A percentile compares a stretch with the other conserved stretches of the same genome.
phyloP scores from a whole-genome alignment of 768 basidiomycete species.

The Podaxis sp. region DNA sequence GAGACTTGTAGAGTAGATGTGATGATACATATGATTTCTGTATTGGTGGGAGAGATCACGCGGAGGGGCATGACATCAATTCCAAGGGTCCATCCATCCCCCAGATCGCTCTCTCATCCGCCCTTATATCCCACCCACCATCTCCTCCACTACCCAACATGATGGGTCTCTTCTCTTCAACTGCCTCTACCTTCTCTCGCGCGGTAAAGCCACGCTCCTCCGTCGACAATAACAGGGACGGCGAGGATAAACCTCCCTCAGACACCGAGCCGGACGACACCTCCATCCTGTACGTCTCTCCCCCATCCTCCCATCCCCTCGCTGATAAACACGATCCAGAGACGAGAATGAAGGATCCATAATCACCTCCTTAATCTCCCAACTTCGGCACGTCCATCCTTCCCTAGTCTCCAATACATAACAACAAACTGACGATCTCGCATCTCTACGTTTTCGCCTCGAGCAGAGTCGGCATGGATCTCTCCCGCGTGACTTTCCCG shows the following conservation, averaged over 20 bases:
- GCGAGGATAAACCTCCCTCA: slow-evolving; percentile 70
- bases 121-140: neutral
- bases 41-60: slow-evolving; percentile 13
- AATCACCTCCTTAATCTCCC: slow-evolving; percentile 82
- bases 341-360: slow-evolving; percentile 95
- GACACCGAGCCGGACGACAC: slow-evolving; percentile 90
- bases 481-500: slow-evolving; percentile 90
- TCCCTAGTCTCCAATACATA: neutral
- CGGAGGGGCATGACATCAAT: slow-evolving; percentile 17
- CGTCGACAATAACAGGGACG: slow-evolving; percentile 42
- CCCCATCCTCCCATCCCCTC: neutral
- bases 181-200: slow-evolving; percentile 54
- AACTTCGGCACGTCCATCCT: slow-evolving; percentile 61
- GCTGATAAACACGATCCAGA: slow-evolving; percentile 43
- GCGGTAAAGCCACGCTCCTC: slow-evolving; percentile 63
- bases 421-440: slow-evolving; percentile 2
- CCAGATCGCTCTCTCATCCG: neutral
- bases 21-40: neutral
- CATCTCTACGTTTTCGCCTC: slow-evolving; percentile 7
- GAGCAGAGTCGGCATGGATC: slow-evolving; percentile 91
- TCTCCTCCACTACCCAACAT: slow-evolving; percentile 36
- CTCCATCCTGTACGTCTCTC: slow-evolving; percentile 68
- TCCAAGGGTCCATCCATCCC: slow-evolving; percentile 1
- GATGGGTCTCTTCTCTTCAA: slow-evolving; percentile 80
- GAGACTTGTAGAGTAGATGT: neutral